Conservation (phyloP, 2,329 filamentous ascomycete genomes). For the Colletotrichum musicola region DNA sequence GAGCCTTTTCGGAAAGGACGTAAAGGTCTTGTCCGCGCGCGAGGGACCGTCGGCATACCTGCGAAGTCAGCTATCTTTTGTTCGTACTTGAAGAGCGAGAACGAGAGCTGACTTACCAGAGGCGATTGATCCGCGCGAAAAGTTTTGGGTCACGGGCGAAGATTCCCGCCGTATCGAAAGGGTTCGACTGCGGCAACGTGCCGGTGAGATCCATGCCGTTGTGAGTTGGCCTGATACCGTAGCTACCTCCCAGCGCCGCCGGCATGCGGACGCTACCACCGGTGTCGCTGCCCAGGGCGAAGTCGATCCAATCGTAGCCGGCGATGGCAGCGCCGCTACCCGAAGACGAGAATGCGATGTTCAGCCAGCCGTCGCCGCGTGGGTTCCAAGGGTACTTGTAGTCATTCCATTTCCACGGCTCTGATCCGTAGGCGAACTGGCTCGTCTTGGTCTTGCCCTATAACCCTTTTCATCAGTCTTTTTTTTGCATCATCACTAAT, state of each 20-base stretch:
- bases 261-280: constrained; percentile 38
- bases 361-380: constrained; percentile 52
- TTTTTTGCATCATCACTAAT: neutral
- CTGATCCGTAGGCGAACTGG: constrained; percentile 14
- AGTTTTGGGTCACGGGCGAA: constrained; percentile 34
- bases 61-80: neutral
- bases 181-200: constrained; percentile 33
- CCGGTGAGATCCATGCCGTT: constrained; percentile 29
- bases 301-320: constrained; percentile 57
- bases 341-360: constrained; percentile 49
- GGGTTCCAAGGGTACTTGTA: constrained; percentile 51
- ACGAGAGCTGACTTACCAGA: neutral
- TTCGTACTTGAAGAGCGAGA: neutral
- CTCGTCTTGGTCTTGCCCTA: constrained; percentile 13
- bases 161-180: constrained; percentile 37
- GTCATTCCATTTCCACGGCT: constrained; percentile 43
- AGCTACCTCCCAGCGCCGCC: constrained; percentile 31
- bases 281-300: constrained; percentile 47
- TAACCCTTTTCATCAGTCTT: neutral
- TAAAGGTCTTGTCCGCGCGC: constrained; percentile 6
- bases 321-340: constrained; percentile 54
- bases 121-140: constrained; percentile 14
- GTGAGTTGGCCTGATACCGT: constrained; percentile 38
- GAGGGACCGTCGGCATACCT: neutral
- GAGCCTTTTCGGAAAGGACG: constrained; percentile 10